These are phyloP conservation scores for Hypoxylon intermedium DNA, from an alignment of 495 filamentous ascomycete species.

Conservation along the genomic window DNA sequence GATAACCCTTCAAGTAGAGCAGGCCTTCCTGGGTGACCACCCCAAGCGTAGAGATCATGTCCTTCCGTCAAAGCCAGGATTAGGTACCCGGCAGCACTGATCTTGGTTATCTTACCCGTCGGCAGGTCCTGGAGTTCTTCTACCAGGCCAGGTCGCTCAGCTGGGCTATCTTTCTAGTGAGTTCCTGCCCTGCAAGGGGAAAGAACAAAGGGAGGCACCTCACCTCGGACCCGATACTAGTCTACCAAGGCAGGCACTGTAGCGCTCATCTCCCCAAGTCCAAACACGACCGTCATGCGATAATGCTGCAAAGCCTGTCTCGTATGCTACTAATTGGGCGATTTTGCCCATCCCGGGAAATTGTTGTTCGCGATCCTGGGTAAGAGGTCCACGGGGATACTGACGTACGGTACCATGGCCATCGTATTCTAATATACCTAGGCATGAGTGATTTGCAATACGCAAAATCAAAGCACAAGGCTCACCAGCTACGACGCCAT, in stretches of 20 bases:
- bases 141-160: constrained; percentile 52
- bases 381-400: constrained; percentile 24
- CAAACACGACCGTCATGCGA: constrained; percentile 56
- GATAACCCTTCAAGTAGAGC: constrained; percentile 36
- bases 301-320: constrained; percentile 61
- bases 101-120: constrained; percentile 58
- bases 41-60: constrained; percentile 71
- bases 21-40: constrained; percentile 44
- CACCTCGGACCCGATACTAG: constrained; percentile 44
- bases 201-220: constrained; percentile 4
- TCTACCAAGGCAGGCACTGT: constrained; percentile 57
- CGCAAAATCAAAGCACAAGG: not conserved
- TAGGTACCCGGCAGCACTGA: constrained; percentile 62
- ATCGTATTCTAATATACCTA: constrained; percentile 34
- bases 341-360: constrained; percentile 37
- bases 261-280: constrained; percentile 68
- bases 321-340: constrained; percentile 57
- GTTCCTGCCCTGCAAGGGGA: constrained; percentile 5
- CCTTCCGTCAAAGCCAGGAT: constrained; percentile 64
- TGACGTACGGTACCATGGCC: constrained; percentile 31
- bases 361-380: no score
- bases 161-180: constrained; percentile 44
- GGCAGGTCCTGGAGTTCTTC: constrained; percentile 58
- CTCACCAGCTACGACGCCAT: constrained; percentile 42
- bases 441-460: constrained; percentile 2